These are phyloP conservation scores for Pseudevernia furfuracea DNA, from an alignment of 495 filamentous ascomycete genomes.

Conservation along the genomic window DNA sequence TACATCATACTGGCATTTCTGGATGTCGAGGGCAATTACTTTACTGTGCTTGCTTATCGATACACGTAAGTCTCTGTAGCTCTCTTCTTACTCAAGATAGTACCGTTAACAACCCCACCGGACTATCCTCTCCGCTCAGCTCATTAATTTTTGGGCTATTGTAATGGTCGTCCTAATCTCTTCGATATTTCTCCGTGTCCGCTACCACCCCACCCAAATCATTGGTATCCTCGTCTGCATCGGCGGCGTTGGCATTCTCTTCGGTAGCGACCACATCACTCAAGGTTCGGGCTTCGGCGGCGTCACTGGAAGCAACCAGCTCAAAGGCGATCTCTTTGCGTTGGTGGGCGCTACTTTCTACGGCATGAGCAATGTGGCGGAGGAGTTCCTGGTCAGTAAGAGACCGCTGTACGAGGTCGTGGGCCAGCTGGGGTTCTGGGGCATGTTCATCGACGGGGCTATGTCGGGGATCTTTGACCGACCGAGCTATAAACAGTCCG, in stretches of 20 bases:
- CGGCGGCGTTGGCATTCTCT: conserved; percentile 82
- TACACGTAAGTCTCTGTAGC: conserved; percentile 62
- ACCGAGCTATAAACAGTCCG: conserved; percentile 54
- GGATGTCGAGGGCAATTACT: conserved; percentile 97
- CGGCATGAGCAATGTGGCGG: conserved; percentile 79
- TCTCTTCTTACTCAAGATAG: conserved; percentile 32
- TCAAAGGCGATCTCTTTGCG: conserved; percentile 91
- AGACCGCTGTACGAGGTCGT: conserved; percentile 89
- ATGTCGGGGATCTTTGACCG: conserved; percentile 90
- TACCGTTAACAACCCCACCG: not conserved
- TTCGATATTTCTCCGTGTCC: conserved; percentile 70
- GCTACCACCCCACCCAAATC: conserved; percentile 80
- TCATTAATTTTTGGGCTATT: conserved; percentile 99
- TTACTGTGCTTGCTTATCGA: conserved; percentile 86
- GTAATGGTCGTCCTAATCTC: conserved; percentile 84
- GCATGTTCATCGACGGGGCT: conserved; percentile 81
- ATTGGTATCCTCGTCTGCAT: conserved; percentile 82
- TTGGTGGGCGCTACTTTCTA: conserved; percentile 85
- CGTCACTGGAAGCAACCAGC: conserved; percentile 50
- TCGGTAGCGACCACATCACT: conserved; percentile 81
- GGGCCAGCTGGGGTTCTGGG: conserved; percentile 83
- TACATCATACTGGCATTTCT: conserved; percentile 88
- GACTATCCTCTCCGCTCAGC: conserved; percentile 57
- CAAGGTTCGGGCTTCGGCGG: conserved; percentile 52
- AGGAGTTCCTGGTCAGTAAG: conserved; percentile 87